Base-by-base conservation (phyloP, 768 basidiomycete species). In the Trametes punicea region DNA sequence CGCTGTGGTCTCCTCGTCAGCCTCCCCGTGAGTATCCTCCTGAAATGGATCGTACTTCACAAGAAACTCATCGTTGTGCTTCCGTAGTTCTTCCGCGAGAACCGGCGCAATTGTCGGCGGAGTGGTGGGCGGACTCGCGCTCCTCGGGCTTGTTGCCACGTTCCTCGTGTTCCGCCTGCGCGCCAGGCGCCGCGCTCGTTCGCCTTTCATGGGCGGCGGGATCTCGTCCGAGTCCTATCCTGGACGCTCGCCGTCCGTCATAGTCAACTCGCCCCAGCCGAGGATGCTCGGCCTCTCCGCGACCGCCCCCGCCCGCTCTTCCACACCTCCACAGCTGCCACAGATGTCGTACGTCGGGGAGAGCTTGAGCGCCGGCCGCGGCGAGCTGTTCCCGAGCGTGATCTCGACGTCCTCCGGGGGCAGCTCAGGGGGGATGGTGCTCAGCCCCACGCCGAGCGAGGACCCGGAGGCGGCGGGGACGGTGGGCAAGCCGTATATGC, bases 71-170 rank as follows among this genome's bases (percentile, higher is more conserved):
- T 10, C 31, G 11, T 5, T 2, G 33, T 16, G 7, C 16, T 20
- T 9, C n/a, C 7, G 26, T n/a, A 53, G 46, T 18, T 25, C 40
- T 2, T 18, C n/a, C 30, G 51, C 57, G 4, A 41, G 16, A 40
- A 58, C 46, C 15, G 57, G 57, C n/a, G 57, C 45, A 10, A 54
- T 58, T 46, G 51, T 58, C 36, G 57, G 57, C n/a, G 57, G 57
- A 0, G 25, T 48, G 4, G 3, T 58, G 27, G 57, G 51, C 26
- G 57, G 51, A 6, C 45, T 58, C 50, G 36, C 30, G 21, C 23
- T 58, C 25, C 57, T 58, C 51, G 36, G 27, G 16, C 30, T 58
- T 18, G 51, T 58, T 40, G 51, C 18, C 15, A 41, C 27, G 20
- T 48, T 58, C 46, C 40, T 53, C 46, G 38, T 46, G 15, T 53